Conservation (phyloP, 2,329 filamentous ascomycete genomes). For the Fusarium burgessii region DNA sequence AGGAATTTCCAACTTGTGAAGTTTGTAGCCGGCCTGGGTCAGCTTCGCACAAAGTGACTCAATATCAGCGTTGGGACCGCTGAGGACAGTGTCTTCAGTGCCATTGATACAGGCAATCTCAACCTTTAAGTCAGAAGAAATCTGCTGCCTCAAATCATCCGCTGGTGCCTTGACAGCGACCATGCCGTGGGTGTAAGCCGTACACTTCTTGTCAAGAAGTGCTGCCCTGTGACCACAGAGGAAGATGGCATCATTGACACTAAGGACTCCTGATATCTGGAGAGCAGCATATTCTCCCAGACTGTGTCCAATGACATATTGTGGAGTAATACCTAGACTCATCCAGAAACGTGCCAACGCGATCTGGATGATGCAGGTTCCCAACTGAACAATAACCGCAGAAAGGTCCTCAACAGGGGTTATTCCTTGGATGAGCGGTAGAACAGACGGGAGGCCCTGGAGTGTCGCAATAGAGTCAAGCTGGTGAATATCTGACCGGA, state of each 20-base stretch:
- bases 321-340: conserved; percentile 54
- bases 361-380: neutral
- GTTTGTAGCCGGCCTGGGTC: conserved; percentile 56
- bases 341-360: conserved; percentile 51
- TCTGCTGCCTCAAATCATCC: neutral
- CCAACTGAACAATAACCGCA: neutral
- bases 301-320: conserved; percentile 62
- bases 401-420: neutral
- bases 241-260: conserved; percentile 69
- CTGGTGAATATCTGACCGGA: neutral
- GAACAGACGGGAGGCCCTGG: neutral
- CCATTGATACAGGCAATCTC: conserved; percentile 81
- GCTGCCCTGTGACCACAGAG: conserved; percentile 63
- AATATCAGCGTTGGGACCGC: conserved; percentile 58
- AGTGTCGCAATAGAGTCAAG: neutral
- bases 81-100: conserved; percentile 79
- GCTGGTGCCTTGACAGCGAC: conserved; percentile 29
- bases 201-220: neutral
- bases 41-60: conserved; percentile 55
- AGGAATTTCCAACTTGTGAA: conserved; percentile 60
- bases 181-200: conserved; percentile 20
- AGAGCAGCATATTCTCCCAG: conserved; percentile 56
- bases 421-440: neutral
- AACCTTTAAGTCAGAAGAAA: conserved; percentile 53
- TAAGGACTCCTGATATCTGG: conserved; percentile 71